Evolutionary conservation across 2,329 filamentous ascomycete genomes (phyloP).

Genomic region (Aspergillus aculeatus): DNA sequence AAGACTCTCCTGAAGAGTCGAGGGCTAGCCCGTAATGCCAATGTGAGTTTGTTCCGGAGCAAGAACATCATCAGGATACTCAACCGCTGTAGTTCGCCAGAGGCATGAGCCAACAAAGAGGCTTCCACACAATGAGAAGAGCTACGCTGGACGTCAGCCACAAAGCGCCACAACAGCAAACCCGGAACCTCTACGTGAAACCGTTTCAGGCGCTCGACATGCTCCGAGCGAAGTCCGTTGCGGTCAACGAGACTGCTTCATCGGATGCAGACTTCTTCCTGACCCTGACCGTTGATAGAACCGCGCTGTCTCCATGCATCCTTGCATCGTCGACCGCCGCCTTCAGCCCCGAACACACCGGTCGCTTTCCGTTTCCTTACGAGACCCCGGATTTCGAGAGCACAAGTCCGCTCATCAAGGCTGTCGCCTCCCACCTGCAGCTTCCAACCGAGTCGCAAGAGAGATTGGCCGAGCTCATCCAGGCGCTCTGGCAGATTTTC

Average conservation of each 20-base stretch:
- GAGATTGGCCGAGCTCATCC: conserved; percentile 51
- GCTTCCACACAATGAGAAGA: conserved; percentile 50
- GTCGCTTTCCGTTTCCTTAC: conserved; percentile 64
- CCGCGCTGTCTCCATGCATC: conserved; percentile 62
- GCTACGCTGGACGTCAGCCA: conserved; percentile 16
- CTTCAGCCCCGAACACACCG: conserved; percentile 45
- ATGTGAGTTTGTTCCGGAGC: conserved; percentile 18
- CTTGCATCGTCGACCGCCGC: conserved; percentile 56
- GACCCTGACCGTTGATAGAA: conserved; percentile 65
- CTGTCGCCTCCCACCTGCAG: conserved; percentile 51
- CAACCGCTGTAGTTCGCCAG: conserved; percentile 19
- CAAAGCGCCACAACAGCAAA: not conserved
- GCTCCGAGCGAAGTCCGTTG: conserved; percentile 53
- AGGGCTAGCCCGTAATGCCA: conserved; percentile 27
- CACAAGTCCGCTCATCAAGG: conserved; percentile 41
- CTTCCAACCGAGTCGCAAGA: conserved; percentile 49
- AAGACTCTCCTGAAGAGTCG: conserved; percentile 55
- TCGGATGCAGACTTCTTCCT: conserved; percentile 51
- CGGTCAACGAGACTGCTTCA: conserved; percentile 39
- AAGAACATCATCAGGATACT: conserved; percentile 2
- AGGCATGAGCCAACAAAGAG: conserved; percentile 46
- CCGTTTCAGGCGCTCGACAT: conserved; percentile 56
- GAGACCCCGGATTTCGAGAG: conserved; percentile 46
- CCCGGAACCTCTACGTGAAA: conserved; percentile 56
- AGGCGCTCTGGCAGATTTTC: conserved; percentile 59